Evolutionary conservation across 1,139 yeast genomes (phyloP).

Genomic region (Wickerhamiella infanticola): DNA sequence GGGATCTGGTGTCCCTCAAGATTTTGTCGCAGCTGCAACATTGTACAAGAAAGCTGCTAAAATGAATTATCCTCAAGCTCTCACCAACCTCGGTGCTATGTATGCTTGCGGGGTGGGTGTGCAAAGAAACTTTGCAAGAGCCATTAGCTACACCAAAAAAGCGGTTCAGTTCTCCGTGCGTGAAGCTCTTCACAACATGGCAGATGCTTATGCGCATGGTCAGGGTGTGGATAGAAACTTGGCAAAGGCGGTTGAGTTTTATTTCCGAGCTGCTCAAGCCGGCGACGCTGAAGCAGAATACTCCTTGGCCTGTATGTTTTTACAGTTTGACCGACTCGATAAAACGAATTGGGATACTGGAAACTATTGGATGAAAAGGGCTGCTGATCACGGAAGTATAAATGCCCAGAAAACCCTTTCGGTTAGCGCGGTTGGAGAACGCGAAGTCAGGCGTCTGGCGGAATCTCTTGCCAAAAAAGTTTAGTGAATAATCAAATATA

Average conservation of each 20-base stretch:
- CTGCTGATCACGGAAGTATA: background rate
- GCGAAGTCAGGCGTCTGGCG: too few species aligned
- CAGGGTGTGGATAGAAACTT: conserved; percentile 6
- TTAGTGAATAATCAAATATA: background rate
- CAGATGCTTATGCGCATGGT: conserved; percentile 10
- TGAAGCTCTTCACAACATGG: conserved; percentile 11
- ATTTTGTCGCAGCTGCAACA: conserved; percentile 3
- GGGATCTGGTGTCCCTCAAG: conserved; percentile 7
- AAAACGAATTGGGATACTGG: background rate
- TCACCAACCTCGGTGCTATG: conserved; percentile 11
- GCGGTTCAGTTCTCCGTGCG: conserved; percentile 9
- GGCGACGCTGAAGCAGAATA: background rate
- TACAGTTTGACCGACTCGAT: background rate
- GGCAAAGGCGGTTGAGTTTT: conserved; percentile 1
- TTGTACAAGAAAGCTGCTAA: conserved; percentile 9
- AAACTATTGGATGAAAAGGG: background rate
- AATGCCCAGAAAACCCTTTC: background rate
- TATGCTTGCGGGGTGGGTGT: conserved; percentile 12
- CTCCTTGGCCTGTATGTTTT: background rate
- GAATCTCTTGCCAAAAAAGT: too few species aligned
- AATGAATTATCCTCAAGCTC: conserved; percentile 10
- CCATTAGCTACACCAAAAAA: conserved; percentile 5
- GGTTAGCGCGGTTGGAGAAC: too few species aligned
- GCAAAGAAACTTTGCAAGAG: background rate
- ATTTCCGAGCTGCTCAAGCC: background rate